phyloP scores from a whole-genome alignment of 2,329 filamentous ascomycete genomes.

The Hymenoscyphus albidus region DNA sequence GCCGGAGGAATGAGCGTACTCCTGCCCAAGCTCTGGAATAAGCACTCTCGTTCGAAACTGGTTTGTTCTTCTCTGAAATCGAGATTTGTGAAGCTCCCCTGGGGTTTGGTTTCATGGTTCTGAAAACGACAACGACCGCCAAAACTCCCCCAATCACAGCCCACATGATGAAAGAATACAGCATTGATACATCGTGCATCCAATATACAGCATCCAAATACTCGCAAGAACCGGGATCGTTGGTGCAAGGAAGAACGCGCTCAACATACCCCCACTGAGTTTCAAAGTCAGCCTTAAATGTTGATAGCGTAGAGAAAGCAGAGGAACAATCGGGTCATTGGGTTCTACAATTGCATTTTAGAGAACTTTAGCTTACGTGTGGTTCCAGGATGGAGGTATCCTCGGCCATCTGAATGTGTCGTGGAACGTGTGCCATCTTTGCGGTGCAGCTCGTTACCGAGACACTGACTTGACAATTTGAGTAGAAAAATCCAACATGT shows the following conservation, averaged over 20 bases:
- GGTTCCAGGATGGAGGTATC: constrained; percentile 13
- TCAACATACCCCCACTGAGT: constrained; percentile 52
- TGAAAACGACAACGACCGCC: constrained; percentile 39
- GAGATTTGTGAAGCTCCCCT: constrained; percentile 25
- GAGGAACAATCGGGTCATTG: neutral
- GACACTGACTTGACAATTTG: neutral
- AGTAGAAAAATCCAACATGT: neutral
- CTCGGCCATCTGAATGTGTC: constrained; percentile 14
- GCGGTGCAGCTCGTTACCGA: neutral
- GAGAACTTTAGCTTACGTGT: constrained; percentile 2
- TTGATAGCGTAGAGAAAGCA: neutral
- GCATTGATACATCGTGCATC: constrained; percentile 50
- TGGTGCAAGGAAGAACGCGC: constrained; percentile 51
- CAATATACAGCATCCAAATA: constrained; percentile 55
- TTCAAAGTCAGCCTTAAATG: neutral
- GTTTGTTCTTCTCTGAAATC: constrained; percentile 26
- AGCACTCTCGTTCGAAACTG: constrained; percentile 18
- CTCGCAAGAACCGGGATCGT: constrained; percentile 52
- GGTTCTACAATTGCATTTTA: neutral
- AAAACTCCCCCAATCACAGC: constrained; percentile 47
- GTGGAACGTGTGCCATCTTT: constrained; percentile 5
- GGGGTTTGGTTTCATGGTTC: constrained; percentile 27
- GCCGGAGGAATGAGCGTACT: constrained; percentile 16
- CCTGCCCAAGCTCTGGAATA: constrained; percentile 26
- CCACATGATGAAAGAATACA: constrained; percentile 56